phyloP scores from a whole-genome alignment of 2,329 filamentous ascomycete species.

The Scytalidium lignicola region DNA sequence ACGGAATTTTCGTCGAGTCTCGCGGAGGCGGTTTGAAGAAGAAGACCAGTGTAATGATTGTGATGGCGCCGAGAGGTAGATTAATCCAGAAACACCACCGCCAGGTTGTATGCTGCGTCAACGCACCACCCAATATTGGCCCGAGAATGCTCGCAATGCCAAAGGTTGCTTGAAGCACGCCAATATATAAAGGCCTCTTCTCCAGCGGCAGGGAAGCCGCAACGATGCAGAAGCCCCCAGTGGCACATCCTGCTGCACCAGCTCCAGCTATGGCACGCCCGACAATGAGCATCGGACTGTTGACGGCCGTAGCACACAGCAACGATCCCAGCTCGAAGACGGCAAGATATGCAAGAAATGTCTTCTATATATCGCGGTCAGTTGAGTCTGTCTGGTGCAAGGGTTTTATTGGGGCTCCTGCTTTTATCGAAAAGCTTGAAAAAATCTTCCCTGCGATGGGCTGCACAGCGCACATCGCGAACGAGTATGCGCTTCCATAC shows the following conservation, averaged over 20 bases:
- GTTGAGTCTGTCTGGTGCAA: not conserved
- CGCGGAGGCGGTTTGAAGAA: slow-evolving; percentile 43
- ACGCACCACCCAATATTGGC: slow-evolving; percentile 57
- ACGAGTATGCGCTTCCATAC: slow-evolving; percentile 26
- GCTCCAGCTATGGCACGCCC: slow-evolving; percentile 43
- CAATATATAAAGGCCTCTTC: slow-evolving; percentile 44
- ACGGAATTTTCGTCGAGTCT: not conserved
- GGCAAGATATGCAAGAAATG: slow-evolving; percentile 31
- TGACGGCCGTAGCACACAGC: slow-evolving; percentile 35
- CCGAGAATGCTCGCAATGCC: slow-evolving; percentile 58
- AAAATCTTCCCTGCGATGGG: not conserved
- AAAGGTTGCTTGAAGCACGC: slow-evolving; percentile 61
- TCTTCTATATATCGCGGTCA: not conserved
- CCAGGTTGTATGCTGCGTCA: slow-evolving; percentile 55
- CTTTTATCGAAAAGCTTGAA: not conserved
- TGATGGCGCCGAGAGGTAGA: slow-evolving; percentile 33
- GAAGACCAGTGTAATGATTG: slow-evolving; percentile 19
- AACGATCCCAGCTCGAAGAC: slow-evolving; percentile 51
- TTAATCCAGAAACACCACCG: slow-evolving; percentile 44
- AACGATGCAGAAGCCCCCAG: not conserved
- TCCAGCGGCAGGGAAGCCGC: slow-evolving; percentile 6
- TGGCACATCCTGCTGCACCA: slow-evolving; percentile 37
- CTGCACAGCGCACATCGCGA: not conserved
- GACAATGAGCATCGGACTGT: slow-evolving; percentile 37
- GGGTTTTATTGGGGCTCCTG: not conserved